phyloP scores from a whole-genome alignment of 257 asterid genomes.

The Ballota nigra region DNA sequence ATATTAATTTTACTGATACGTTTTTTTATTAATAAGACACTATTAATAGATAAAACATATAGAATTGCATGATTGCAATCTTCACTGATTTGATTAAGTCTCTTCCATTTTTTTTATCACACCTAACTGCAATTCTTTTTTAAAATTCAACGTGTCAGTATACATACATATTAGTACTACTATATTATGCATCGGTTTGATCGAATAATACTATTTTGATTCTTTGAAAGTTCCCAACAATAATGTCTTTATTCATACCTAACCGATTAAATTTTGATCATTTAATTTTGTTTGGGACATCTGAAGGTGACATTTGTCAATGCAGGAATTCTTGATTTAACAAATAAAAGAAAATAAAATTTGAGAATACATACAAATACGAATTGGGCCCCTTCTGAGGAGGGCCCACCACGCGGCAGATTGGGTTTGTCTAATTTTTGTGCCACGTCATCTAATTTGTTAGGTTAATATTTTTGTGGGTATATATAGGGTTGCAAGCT shows the following conservation, averaged over 20 bases:
- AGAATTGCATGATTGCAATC: too few relatives aligned
- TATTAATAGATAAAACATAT: too few relatives aligned
- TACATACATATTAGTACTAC: too few relatives aligned
- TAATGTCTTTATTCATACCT: background rate
- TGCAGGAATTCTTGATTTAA: background rate
- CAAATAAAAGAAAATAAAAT: background rate
- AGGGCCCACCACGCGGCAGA: too few relatives aligned
- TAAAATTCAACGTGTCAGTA: too few relatives aligned
- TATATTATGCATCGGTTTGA: background rate
- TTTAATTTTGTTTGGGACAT: background rate
- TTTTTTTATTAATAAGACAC: too few relatives aligned
- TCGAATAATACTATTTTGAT: background rate
- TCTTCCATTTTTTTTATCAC: too few relatives aligned
- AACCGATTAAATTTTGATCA: background rate
- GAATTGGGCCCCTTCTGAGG: background rate
- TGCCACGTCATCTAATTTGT: background rate
- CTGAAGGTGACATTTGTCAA: background rate
- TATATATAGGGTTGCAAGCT: too few relatives aligned
- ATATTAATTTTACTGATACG: too few relatives aligned
- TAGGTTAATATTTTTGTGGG: too few relatives aligned
- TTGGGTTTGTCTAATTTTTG: background rate
- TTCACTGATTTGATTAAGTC: too few relatives aligned
- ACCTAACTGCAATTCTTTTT: too few relatives aligned
- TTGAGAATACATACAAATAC: background rate
- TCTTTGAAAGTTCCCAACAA: background rate